phyloP scores from a whole-genome alignment of 495 filamentous ascomycete species.

The Talaromyces thailandensis region DNA sequence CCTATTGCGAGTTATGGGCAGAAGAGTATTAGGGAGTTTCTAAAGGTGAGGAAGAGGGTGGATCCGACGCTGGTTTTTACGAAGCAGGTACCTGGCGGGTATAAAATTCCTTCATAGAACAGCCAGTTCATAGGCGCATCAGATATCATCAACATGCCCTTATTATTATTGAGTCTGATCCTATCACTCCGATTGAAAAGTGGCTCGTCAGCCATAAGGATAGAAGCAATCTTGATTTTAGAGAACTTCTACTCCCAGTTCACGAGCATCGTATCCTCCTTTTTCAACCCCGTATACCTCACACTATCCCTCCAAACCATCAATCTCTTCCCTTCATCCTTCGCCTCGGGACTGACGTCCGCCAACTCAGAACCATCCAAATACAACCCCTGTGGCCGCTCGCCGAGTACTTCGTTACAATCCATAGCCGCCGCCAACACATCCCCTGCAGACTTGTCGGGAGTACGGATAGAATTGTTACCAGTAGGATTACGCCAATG shows the following conservation, averaged over 20 bases:
- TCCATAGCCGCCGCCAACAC: slow-evolving; percentile 27
- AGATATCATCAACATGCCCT: neutral
- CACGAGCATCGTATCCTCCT: slow-evolving; percentile 24
- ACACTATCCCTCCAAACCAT: slow-evolving; percentile 24
- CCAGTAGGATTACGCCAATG: slow-evolving; percentile 18
- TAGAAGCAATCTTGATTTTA: too few relatives aligned
- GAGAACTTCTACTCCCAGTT: slow-evolving; percentile 16
- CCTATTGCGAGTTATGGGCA: slow-evolving; percentile 34
- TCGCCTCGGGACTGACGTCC: slow-evolving; percentile 20
- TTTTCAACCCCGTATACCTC: slow-evolving; percentile 20
- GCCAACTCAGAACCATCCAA: slow-evolving; percentile 16
- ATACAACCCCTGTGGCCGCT: slow-evolving; percentile 21
- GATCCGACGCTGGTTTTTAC: slow-evolving; percentile 28
- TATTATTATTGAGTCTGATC: neutral
- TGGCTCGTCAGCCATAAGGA: neutral
- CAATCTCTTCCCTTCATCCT: slow-evolving; percentile 24
- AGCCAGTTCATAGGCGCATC: neutral
- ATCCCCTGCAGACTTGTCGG: slow-evolving; percentile 33
- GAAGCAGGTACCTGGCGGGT: slow-evolving; percentile 1
- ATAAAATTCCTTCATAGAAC: neutral
- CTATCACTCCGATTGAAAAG: too few relatives aligned
- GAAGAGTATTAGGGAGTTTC: slow-evolving; percentile 20
- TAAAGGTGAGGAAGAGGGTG: slow-evolving; percentile 21
- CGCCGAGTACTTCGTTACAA: slow-evolving; percentile 14
- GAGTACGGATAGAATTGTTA: slow-evolving; percentile 19